Conservation (phyloP, 2,329 filamentous ascomycete genomes). For the Verruconis gallopava region DNA sequence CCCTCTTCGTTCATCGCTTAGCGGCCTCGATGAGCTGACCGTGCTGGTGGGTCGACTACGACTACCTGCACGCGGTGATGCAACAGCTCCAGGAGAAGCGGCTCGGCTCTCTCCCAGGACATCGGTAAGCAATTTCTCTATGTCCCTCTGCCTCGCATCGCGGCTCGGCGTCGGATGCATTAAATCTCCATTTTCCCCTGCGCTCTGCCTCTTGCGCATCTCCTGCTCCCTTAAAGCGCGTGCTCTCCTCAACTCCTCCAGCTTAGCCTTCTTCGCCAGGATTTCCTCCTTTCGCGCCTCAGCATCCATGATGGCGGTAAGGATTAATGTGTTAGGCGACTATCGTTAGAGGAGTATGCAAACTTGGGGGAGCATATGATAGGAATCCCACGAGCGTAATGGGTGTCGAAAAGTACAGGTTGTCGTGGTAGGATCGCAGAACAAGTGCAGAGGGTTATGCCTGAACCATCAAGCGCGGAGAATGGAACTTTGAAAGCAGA, state of each 20-base stretch:
- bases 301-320: constrained; percentile 28
- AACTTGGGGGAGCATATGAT: neutral
- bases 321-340: neutral
- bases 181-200: constrained; percentile 18
- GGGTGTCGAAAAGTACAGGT: no score
- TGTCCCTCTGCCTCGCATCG: constrained; percentile 56
- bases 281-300: constrained; percentile 89
- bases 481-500: no score
- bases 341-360: neutral
- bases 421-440: no score
- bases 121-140: constrained; percentile 75
- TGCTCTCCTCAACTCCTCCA: constrained; percentile 89
- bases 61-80: constrained; percentile 28
- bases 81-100: constrained; percentile 46
- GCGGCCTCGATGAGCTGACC: constrained; percentile 58
- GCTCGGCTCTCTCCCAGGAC: constrained; percentile 70
- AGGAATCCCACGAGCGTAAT: neutral
- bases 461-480: no score
- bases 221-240: constrained; percentile 72
- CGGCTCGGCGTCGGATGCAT: constrained; percentile 55
- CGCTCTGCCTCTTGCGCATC: constrained; percentile 55
- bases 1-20: constrained; percentile 54
- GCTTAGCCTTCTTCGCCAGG: constrained; percentile 88
- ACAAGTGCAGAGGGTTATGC: no score
- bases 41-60: constrained; percentile 77